phyloP scores from a whole-genome alignment of 352 stramenopile genomes.

The Phytophthora europaea region DNA sequence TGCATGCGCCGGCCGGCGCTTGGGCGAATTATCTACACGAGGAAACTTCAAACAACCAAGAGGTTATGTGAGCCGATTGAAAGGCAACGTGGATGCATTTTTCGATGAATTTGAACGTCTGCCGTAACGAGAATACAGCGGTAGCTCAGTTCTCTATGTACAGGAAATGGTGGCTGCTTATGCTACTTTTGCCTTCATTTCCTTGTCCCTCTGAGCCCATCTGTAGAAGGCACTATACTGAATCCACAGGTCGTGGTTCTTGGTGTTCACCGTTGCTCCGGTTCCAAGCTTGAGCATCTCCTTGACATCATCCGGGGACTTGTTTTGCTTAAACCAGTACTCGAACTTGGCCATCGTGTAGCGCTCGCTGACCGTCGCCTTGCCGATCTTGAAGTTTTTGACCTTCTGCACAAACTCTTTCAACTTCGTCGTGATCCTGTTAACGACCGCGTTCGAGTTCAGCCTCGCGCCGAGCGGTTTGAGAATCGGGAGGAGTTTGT shows the following conservation, averaged over 20 bases:
- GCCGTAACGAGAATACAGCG: too few relatives aligned
- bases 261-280: conserved; percentile 18
- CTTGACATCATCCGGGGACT: conserved; percentile 27
- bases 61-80: too few relatives aligned
- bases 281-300: conserved; percentile 25
- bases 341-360: conserved; percentile 36
- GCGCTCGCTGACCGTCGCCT: conserved; percentile 14
- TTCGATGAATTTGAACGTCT: too few relatives aligned
- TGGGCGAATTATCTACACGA: too few relatives aligned
- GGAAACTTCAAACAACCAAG: too few relatives aligned
- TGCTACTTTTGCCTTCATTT: conserved; percentile 14
- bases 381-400: conserved; percentile 26
- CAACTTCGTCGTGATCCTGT: conserved; percentile 11
- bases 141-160: too few relatives aligned
- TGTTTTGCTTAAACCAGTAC: conserved; percentile 31
- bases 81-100: too few relatives aligned
- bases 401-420: conserved; percentile 24
- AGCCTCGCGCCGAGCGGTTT: conserved; percentile 23
- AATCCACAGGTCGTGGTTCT: conserved; percentile 25
- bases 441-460: conserved; percentile 15
- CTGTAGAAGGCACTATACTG: conserved; percentile 29
- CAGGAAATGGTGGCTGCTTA: too few relatives aligned
- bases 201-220: conserved; percentile 17
- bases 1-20: too few relatives aligned
- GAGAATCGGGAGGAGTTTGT: conserved; percentile 28